Evolutionary conservation across 768 basidiomycete genomes (phyloP).

Genomic region (Mycena metata): DNA sequence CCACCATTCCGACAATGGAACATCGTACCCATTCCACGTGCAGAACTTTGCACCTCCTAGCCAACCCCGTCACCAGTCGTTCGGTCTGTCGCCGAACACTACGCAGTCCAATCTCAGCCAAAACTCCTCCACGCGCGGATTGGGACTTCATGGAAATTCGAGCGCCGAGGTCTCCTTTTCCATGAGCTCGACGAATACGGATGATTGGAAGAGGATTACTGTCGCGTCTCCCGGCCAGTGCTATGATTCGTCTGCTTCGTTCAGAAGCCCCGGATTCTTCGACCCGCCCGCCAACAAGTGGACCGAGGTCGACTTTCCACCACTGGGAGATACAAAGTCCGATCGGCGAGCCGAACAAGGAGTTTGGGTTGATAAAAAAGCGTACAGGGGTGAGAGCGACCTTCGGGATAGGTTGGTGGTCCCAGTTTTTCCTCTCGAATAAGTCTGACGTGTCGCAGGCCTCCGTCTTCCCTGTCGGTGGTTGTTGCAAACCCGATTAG

Average conservation of each 20-base stretch:
- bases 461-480: conserved; percentile 30
- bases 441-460: conserved; percentile 24
- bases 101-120: conserved; percentile 12
- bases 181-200: conserved; percentile 25
- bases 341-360: conserved; percentile 43
- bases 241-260: conserved; percentile 35
- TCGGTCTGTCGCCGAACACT: conserved; percentile 28
- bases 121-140: conserved; percentile 8
- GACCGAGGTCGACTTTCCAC: conserved; percentile 54
- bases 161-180: conserved; percentile 28
- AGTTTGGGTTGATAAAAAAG: conserved; percentile 45
- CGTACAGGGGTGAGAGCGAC: conserved; percentile 26
- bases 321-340: conserved; percentile 47
- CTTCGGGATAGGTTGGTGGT: conserved; percentile 33
- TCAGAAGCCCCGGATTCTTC: conserved; percentile 24
- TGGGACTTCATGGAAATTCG: background rate
- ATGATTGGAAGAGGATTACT: conserved; percentile 37
- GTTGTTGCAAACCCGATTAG: conserved; percentile 22
- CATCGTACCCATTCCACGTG: conserved; percentile 49
- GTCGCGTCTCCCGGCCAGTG: conserved; percentile 10
- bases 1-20: conserved; percentile 35
- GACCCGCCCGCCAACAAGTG: conserved; percentile 38
- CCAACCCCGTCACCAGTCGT: conserved; percentile 29
- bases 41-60: conserved; percentile 40
- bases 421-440: background rate